Conservation (phyloP, 139 green algal genomes). For the Klebsormidium nitens region DNA sequence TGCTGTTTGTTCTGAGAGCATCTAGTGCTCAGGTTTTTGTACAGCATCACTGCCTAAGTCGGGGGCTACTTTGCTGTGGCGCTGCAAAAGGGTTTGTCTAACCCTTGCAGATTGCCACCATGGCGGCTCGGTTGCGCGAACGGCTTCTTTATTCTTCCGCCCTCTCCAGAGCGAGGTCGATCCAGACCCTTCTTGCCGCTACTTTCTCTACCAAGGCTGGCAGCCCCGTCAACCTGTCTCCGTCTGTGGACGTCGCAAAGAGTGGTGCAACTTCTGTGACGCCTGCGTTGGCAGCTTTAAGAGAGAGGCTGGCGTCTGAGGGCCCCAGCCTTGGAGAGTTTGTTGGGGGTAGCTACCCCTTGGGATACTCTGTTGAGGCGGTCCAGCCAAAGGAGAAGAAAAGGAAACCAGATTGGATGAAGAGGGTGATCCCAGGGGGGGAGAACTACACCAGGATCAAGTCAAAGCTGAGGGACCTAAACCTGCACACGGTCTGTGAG, state of each 20-base stretch:
- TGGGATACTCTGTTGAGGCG: constrained; percentile 28
- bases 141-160: neutral
- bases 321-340: constrained; percentile 21
- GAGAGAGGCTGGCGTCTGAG: constrained; percentile 7
- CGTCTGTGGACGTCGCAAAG: neutral
- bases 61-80: no score
- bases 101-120: neutral
- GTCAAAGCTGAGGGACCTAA: constrained; percentile 86
- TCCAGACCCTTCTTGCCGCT: neutral
- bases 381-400: constrained; percentile 29
- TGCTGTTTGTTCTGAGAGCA: no score
- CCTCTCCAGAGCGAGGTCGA: neutral
- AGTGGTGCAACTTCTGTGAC: no score
- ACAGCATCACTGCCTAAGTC: no score
- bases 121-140: neutral
- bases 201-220: neutral
- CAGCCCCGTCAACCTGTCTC: neutral
- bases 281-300: constrained; percentile 1
- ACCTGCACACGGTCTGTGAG: constrained; percentile 95
- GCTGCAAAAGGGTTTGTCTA: no score
- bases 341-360: neutral
- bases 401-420: constrained; percentile 97
- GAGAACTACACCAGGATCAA: constrained; percentile 89
- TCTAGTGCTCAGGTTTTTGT: no score
- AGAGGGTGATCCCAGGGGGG: constrained; percentile 77